A percentile compares a stretch with the other conserved stretches of the same genome.
Conservation (phyloP, 768 basidiomycete species). For the Coprinopsis sp. region DNA sequence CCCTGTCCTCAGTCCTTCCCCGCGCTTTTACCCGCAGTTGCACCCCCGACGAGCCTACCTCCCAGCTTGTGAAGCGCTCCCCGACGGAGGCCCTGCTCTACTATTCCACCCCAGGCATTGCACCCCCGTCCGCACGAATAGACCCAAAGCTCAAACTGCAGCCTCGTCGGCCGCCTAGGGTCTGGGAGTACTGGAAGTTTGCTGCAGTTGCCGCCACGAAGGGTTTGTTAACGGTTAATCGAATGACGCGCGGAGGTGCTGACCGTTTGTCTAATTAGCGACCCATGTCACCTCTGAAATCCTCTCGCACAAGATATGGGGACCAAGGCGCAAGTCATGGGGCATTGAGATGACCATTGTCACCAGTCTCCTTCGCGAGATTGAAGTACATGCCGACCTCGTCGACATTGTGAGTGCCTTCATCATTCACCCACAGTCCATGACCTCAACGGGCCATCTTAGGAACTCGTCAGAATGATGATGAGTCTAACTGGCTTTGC, state of each 20-base stretch:
- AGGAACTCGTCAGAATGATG: slow-evolving; percentile 51
- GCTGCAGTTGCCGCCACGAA: slow-evolving; percentile 61
- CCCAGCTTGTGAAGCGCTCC: slow-evolving; percentile 22
- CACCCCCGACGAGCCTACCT: slow-evolving; percentile 9
- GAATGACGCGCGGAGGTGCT: not conserved
- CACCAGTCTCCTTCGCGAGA: slow-evolving; percentile 79
- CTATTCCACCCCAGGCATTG: slow-evolving; percentile 63
- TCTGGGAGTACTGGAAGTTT: slow-evolving; percentile 74
- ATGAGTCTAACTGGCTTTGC: slow-evolving; percentile 79
- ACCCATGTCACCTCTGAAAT: slow-evolving; percentile 61
- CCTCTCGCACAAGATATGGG: slow-evolving; percentile 74
- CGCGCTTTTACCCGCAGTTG: slow-evolving; percentile 9
- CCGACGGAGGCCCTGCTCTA: slow-evolving; percentile 38
- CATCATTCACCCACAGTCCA: not conserved
- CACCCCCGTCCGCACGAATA: slow-evolving; percentile 71
- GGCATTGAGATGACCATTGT: slow-evolving; percentile 92
- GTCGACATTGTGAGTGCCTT: slow-evolving; percentile 66
- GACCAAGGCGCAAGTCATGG: slow-evolving; percentile 88
- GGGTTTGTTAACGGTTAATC: slow-evolving; percentile 35
- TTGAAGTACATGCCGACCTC: slow-evolving; percentile 74
- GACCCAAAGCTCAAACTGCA: slow-evolving; percentile 62
- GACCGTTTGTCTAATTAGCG: slow-evolving; percentile 22
- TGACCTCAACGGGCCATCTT: not conserved
- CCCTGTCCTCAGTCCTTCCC: slow-evolving; percentile 11
- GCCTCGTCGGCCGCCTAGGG: slow-evolving; percentile 47